Conservation (phyloP, 148 eudicot genomes). For the Cornus kousa region DNA sequence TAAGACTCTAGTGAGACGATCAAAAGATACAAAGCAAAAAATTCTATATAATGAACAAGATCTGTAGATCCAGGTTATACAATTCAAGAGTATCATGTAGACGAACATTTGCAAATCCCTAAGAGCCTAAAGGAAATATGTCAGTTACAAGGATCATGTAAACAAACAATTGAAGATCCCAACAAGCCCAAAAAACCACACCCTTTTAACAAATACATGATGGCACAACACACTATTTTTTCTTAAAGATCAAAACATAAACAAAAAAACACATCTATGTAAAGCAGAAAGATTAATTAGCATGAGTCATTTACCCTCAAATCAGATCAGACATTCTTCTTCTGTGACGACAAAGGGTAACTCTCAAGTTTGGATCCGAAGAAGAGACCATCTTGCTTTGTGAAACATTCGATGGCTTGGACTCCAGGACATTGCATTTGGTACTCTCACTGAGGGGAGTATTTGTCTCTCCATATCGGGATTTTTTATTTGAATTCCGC, state of each 20-base stretch:
- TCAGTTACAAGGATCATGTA: slow-evolving; percentile 12
- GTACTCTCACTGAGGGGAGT: slow-evolving; percentile 30
- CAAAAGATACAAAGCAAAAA: background rate
- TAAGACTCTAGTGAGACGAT: background rate
- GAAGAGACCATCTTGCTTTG: slow-evolving; percentile 33
- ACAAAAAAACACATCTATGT: slow-evolving; percentile 8
- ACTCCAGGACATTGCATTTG: slow-evolving; percentile 25
- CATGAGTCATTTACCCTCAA: slow-evolving; percentile 11
- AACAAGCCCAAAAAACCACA: slow-evolving; percentile 6
- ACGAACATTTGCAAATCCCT: background rate
- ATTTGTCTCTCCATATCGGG: slow-evolving; percentile 26
- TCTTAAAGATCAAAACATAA: background rate
- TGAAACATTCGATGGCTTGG: slow-evolving; percentile 22
- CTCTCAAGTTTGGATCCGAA: slow-evolving; percentile 43
- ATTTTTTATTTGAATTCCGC: slow-evolving; percentile 30
- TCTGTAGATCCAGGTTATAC: background rate
- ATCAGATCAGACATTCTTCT: slow-evolving; percentile 59
- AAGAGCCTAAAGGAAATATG: background rate
- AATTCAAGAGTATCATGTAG: background rate
- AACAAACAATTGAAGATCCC: slow-evolving; percentile 16
- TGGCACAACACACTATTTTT: background rate
- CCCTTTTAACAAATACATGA: background rate
- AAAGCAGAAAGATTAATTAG: background rate
- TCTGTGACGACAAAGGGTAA: slow-evolving; percentile 41
- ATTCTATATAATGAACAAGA: background rate